These are phyloP conservation scores for Fusarium nisikadoi DNA, from an alignment of 2,329 filamentous ascomycete species.

Conservation along the genomic window DNA sequence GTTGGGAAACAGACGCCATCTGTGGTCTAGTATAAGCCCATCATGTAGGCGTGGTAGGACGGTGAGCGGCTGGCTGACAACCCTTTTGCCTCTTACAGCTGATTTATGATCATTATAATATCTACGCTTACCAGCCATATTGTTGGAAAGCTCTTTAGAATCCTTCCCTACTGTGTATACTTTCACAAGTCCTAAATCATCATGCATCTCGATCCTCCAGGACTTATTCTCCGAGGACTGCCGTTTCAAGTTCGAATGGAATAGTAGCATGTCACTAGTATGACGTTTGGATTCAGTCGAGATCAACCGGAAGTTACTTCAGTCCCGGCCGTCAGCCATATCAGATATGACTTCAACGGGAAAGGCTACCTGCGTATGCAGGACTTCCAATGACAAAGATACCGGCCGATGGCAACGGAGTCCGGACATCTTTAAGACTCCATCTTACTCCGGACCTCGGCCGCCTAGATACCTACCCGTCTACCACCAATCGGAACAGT, in stretches of 20 bases:
- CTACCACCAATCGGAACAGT: neutral
- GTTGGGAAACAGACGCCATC: slow-evolving; percentile 1
- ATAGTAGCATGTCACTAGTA: fast-evolving
- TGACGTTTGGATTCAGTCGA: no score
- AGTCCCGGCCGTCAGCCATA: neutral
- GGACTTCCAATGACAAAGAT: neutral
- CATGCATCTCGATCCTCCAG: neutral
- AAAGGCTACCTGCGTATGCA: neutral
- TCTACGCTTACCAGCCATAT: neutral
- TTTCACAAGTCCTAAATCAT: neutral
- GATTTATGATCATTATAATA: neutral
- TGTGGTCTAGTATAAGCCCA: slow-evolving; percentile 14
- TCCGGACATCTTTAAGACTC: neutral
- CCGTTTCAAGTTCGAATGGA: neutral
- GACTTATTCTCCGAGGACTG: neutral
- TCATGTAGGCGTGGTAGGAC: slow-evolving; percentile 22
- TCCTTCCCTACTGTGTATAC: no score
- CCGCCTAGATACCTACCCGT: neutral
- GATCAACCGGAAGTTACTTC: no score
- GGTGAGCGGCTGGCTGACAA: slow-evolving; percentile 11
- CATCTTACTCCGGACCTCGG: slow-evolving; percentile 4
- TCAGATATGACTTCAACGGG: no score
- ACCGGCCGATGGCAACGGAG: neutral
- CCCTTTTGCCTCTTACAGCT: neutral
- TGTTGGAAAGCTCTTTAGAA: no score